A percentile compares a stretch with the other conserved stretches of the same genome.
These are phyloP conservation scores for Emiliania huxleyi DNA, from an alignment of 78 protist species.

Conservation along the genomic window DNA sequence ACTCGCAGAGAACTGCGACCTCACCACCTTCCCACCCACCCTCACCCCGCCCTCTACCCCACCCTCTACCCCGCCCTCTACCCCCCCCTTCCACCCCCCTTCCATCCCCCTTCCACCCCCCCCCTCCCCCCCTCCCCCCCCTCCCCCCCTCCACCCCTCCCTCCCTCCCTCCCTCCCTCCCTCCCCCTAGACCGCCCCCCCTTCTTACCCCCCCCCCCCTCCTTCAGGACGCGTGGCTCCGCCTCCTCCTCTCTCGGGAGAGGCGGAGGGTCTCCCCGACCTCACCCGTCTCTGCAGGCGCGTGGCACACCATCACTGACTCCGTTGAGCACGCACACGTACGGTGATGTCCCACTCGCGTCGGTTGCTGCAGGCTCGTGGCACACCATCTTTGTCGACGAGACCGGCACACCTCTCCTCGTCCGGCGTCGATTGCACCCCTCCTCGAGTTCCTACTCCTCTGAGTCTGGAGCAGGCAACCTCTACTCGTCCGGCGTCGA, in stretches of 20 bases:
- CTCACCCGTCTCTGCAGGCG: not conserved
- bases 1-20: no score
- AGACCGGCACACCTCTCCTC: no score
- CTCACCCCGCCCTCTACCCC: no score
- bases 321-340: no score
- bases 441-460: no score
- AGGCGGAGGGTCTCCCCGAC: not conserved
- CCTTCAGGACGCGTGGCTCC: not conserved
- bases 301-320: no score
- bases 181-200: not conserved
- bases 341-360: no score
- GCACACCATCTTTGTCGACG: no score
- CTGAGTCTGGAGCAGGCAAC: not conserved
- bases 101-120: not conserved
- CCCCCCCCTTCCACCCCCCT: not conserved
- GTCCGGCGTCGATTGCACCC: no score
- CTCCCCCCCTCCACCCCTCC: not conserved
- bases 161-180: not conserved
- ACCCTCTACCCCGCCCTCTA: not conserved
- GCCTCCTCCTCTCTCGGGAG: not conserved
- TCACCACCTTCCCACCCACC: no score
- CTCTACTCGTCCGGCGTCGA: not conserved
- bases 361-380: no score
- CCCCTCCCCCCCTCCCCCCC: not conserved
- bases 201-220: not conserved